A percentile compares a stretch with the other conserved stretches of the same genome.
Evolutionary conservation across 2,329 filamentous ascomycete species (phyloP).

Genomic region (Neopestalotiopsis sp.): DNA sequence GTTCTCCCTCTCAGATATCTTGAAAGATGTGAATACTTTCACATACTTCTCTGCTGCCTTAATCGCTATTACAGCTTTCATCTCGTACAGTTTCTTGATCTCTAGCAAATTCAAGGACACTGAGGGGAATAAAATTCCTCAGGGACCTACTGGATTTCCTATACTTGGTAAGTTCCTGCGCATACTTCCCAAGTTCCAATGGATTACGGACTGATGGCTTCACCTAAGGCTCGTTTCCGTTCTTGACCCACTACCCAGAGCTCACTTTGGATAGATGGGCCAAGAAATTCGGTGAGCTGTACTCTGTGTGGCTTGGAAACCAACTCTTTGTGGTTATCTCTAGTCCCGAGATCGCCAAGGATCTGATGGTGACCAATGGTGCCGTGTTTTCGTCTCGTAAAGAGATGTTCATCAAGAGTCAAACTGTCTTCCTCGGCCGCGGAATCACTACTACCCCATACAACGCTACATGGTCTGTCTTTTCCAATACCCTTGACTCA

Average conservation of each 20-base stretch:
- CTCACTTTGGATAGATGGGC: conserved; percentile 22
- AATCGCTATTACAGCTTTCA: too few species aligned
- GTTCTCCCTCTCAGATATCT: too few species aligned
- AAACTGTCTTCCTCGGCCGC: conserved; percentile 20
- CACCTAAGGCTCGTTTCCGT: conserved; percentile 20
- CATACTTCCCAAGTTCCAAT: too few species aligned
- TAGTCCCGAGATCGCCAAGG: conserved; percentile 21
- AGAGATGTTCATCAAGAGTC: conserved; percentile 25
- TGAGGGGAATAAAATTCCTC: too few species aligned
- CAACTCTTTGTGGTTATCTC: conserved; percentile 23
- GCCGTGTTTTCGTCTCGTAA: conserved; percentile 20
- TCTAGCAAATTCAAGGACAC: too few species aligned
- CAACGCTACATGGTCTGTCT: conserved; percentile 16
- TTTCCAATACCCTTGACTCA: too few species aligned
- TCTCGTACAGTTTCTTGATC: too few species aligned
- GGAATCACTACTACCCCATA: conserved; percentile 23
- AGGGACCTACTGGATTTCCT: too few species aligned
- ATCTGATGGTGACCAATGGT: conserved; percentile 21
- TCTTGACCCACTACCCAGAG: conserved; percentile 23
- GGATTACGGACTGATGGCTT: too few species aligned
- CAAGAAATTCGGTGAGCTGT: conserved; percentile 20
- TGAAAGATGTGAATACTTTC: too few species aligned
- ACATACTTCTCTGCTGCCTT: too few species aligned
- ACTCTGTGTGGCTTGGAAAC: conserved; percentile 22
- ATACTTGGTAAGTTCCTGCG: too few species aligned